Base-by-base conservation (phyloP, 495 filamentous ascomycete genomes). In the Bacidia gigantensis region DNA sequence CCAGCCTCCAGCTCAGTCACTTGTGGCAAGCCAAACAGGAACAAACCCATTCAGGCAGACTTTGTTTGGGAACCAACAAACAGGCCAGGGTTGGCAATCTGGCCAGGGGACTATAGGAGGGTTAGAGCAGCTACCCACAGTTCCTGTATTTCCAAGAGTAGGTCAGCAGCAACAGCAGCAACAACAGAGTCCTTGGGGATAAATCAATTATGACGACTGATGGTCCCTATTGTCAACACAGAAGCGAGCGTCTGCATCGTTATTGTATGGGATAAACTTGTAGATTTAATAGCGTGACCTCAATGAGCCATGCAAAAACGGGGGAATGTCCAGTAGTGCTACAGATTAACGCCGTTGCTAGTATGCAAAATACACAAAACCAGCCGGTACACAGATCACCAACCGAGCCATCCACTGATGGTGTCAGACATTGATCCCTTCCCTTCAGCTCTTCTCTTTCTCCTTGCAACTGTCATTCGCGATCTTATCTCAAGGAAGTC, bases 1-100 rank as follows among this genome's bases (percentile, higher is more conserved):
- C 46, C 67, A 71, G 29, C 60, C 68, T 29, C 59, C 67, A 7
- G 61, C 69, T 17, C 65, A 74, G 9, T 69, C 76, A 18, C 63
- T 88, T 9, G 79, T 79, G 53, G 68, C 86, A 2, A 76, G 83
- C 53, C 78, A 81, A 2, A 95, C 92, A 1, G 90, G 89, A 7
- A 97, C 90, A 14, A 97, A 97, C 64, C 90, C 90, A 1, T 96
- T 97, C 77, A 77, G 90, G 9, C 87, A 95, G 64, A 84, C 82
- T 48, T 76, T 80, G 0, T 93, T 95, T 58, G 81, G 92, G 29
- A 89, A 93, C 58, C 86, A 90, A 60, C 76, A 81, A 32, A 95
- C 87, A 1, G 89, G 89, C 0, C 74, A 83, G 63, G 84, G 86
- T 12, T 95, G 92, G 86, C 89, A 94, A 58, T 75, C 75, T 38